Conservation (phyloP, 129 eudicot genomes). For the Ambrosia trifida region DNA sequence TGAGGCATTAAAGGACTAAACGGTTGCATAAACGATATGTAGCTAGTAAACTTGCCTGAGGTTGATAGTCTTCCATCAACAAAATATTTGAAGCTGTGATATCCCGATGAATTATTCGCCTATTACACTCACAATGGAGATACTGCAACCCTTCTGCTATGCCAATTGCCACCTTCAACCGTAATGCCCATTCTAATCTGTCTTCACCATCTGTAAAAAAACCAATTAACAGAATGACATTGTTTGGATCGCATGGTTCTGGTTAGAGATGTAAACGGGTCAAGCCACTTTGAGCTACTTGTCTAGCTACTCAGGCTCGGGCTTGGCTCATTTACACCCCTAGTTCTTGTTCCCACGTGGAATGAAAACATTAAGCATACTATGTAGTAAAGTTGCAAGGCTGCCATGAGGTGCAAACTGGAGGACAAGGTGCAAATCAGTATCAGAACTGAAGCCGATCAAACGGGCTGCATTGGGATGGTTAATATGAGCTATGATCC, state of each 20-base stretch:
- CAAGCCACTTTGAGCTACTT: neutral
- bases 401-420: conserved; percentile 81
- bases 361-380: conserved; percentile 21
- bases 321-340: neutral
- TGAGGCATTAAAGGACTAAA: neutral
- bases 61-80: conserved; percentile 70
- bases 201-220: conserved; percentile 37
- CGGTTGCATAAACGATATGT: neutral
- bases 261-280: neutral
- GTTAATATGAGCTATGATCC: conserved; percentile 93
- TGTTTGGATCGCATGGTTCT: neutral
- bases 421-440: conserved; percentile 83
- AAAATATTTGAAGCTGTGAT: conserved; percentile 92
- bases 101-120: conserved; percentile 90
- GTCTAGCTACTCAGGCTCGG: neutral
- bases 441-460: conserved; percentile 70
- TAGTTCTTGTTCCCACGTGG: neutral
- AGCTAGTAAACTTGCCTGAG: conserved; percentile 52
- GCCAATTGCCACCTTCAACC: conserved; percentile 78
- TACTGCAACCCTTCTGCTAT: conserved; percentile 87
- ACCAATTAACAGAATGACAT: neutral
- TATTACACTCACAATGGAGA: conserved; percentile 78
- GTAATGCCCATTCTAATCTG: conserved; percentile 59
- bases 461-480: conserved; percentile 82
- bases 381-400: conserved; percentile 66